Evolutionary conservation across 148 eudicot species (phyloP).

Genomic region (Rhododendron ferrugineum): DNA sequence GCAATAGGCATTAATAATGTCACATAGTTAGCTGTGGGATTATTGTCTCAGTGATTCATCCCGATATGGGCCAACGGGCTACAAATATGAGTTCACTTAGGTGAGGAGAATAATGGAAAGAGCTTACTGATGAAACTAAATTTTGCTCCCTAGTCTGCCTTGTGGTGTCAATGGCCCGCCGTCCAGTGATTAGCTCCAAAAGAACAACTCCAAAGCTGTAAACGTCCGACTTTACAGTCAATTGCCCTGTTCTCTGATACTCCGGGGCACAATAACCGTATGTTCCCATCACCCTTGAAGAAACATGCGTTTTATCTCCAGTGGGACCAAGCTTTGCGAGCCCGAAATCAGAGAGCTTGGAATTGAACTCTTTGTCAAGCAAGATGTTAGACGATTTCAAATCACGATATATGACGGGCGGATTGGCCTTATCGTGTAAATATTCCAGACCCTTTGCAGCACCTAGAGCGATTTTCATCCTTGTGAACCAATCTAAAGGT

Average conservation of each 20-base stretch:
- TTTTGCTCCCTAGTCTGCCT: constrained; percentile 30
- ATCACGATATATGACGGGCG: constrained; percentile 58
- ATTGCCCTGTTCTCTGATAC: constrained; percentile 46
- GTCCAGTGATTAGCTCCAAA: constrained; percentile 53
- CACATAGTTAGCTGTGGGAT: background rate
- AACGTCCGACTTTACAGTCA: constrained; percentile 50
- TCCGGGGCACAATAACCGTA: constrained; percentile 64
- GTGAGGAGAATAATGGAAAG: background rate
- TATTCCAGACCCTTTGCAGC: constrained; percentile 59
- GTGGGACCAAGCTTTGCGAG: constrained; percentile 53
- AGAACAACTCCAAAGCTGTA: constrained; percentile 70
- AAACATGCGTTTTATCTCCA: constrained; percentile 41
- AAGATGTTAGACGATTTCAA: constrained; percentile 54
- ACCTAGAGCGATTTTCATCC: constrained; percentile 58
- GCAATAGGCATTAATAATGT: background rate
- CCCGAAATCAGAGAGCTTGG: constrained; percentile 67
- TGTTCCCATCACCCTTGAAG: constrained; percentile 52
- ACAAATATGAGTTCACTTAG: background rate
- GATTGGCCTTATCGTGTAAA: constrained; percentile 45
- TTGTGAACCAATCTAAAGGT: constrained; percentile 44
- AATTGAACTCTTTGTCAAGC: constrained; percentile 42
- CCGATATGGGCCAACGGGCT: background rate
- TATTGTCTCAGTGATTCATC: background rate
- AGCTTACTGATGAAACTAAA: constrained; percentile 52
- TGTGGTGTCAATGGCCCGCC: constrained; percentile 42